Conservation (phyloP, 768 basidiomycete species). For the Sarcomyxa edulis region DNA sequence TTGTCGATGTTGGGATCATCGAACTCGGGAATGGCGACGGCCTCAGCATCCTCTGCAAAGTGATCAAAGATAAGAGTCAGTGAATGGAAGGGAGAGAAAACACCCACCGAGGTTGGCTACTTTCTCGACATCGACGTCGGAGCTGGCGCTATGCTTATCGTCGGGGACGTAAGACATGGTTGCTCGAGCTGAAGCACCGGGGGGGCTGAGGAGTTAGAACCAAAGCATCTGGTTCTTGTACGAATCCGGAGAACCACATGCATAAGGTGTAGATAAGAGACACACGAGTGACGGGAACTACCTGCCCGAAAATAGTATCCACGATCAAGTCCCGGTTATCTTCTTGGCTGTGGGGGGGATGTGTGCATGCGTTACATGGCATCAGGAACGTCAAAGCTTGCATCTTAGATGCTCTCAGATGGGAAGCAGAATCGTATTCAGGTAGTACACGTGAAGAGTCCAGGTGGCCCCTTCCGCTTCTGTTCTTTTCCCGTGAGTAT, state of each 20-base stretch:
- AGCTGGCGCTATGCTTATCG: constrained; percentile 20
- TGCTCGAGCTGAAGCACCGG: constrained; percentile 17
- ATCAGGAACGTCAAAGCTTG: too few relatives aligned
- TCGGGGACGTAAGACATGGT: constrained; percentile 26
- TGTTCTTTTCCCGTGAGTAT: too few relatives aligned
- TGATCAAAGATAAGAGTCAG: too few relatives aligned
- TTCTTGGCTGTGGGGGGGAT: too few relatives aligned
- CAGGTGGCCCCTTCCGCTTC: too few relatives aligned
- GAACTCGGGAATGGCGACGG: constrained; percentile 22
- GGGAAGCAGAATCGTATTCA: neutral
- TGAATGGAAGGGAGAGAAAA: neutral
- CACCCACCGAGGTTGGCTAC: constrained; percentile 15
- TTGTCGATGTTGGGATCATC: constrained; percentile 43
- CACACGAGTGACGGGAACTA: too few relatives aligned
- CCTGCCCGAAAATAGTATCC: too few relatives aligned
- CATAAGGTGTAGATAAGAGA: too few relatives aligned
- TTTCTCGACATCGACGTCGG: constrained; percentile 27
- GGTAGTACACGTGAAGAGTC: neutral
- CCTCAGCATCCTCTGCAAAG: too few relatives aligned
- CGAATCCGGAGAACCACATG: constrained; percentile 15
- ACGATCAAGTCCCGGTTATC: too few relatives aligned
- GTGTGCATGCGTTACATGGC: too few relatives aligned
- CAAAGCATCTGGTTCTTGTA: constrained; percentile 23
- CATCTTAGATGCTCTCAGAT: neutral
- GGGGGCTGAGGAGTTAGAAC: constrained; percentile 4